Percentiles rank a stretch among this genome's conserved stretches.
These are phyloP conservation scores for Eremochloa ophiuroides DNA, from an alignment of 176 grass and related monocot species.

Conservation along the genomic window DNA sequence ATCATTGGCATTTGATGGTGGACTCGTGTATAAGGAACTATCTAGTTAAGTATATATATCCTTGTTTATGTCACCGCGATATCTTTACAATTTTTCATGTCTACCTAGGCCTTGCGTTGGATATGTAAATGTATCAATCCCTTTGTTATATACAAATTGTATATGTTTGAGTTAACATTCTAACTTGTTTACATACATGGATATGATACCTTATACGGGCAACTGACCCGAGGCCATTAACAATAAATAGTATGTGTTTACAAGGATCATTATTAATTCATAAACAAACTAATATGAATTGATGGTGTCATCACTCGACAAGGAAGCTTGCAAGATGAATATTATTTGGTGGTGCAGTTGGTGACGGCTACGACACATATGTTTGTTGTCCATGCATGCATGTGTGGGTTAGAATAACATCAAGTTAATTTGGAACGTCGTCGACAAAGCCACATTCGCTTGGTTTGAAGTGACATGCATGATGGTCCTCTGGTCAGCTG, in stretches of 20 bases:
- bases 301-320: not conserved
- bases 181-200: not conserved
- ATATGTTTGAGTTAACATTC: not conserved
- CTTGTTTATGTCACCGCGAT: not conserved
- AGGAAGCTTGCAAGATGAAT: not conserved
- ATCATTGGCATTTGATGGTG: not conserved
- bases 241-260: not conserved
- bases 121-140: not conserved
- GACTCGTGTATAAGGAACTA: not conserved
- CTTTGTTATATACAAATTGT: not conserved
- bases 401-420: not conserved
- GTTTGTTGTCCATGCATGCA: not conserved
- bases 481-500: not conserved
- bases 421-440: not conserved
- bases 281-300: not conserved
- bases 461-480: not conserved
- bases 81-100: not conserved
- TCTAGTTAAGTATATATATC: not conserved
- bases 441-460: not conserved
- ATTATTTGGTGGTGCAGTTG: not conserved
- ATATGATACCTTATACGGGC: not conserved
- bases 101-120: not conserved
- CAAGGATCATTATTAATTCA: not conserved
- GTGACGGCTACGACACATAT: not conserved
- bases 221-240: not conserved